Conservation (phyloP, 225 moss, liverwort and hornwort species). For the Bryum argenteum region DNA sequence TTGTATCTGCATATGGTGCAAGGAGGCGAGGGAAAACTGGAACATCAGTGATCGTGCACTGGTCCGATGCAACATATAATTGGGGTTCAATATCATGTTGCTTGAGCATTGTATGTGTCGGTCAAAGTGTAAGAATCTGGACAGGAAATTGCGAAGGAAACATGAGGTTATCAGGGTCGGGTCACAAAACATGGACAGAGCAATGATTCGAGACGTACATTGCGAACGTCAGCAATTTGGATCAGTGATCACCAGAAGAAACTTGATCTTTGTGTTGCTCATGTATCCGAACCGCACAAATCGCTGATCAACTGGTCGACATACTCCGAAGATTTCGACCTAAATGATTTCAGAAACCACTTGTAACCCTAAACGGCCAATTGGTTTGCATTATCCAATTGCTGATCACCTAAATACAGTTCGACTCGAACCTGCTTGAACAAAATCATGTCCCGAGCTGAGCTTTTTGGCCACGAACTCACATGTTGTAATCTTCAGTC, state of each 20-base stretch:
- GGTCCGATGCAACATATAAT: neutral
- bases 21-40: slow-evolving; percentile 94
- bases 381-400: neutral
- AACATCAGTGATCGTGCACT: slow-evolving; percentile 24
- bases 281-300: slow-evolving; percentile 62
- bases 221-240: slow-evolving; percentile 92
- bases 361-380: neutral
- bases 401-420: no score
- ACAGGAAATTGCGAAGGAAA: neutral
- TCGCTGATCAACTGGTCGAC: slow-evolving; percentile 8
- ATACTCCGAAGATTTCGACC: neutral
- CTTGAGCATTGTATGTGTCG: neutral
- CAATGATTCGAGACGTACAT: slow-evolving; percentile 53
- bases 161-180: neutral
- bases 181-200: slow-evolving; percentile 2
- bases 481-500: slow-evolving; percentile 97
- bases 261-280: slow-evolving; percentile 94
- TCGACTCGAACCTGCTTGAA: neutral
- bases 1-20: slow-evolving; percentile 88
- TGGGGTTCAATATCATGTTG: neutral
- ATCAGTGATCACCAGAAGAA: slow-evolving; percentile 93
- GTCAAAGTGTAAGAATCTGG: neutral
- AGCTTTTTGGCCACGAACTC: slow-evolving; percentile 22
- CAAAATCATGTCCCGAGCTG: neutral
- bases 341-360: no score